Conservation (phyloP, 2,329 filamentous ascomycete species). For the Phaeomoniella chlamydospora region DNA sequence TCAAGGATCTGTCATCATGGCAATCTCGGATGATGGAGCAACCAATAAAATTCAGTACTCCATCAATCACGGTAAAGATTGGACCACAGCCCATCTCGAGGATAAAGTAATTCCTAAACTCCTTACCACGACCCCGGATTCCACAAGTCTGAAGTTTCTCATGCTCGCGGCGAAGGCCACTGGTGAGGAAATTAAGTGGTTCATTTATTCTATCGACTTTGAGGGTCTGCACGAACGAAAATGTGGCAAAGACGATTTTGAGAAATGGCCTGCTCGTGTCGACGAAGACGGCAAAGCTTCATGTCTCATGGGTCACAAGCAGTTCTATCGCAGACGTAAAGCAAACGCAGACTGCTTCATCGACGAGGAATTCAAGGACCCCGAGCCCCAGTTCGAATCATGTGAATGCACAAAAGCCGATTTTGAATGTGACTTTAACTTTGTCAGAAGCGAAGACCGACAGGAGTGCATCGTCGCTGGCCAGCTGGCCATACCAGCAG, state of each 20-base stretch:
- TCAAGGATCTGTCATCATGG: conserved; percentile 76
- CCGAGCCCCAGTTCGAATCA: conserved; percentile 50
- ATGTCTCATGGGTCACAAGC: conserved; percentile 92
- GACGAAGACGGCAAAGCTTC: conserved; percentile 67
- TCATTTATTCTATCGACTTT: conserved; percentile 71
- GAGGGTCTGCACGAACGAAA: conserved; percentile 63
- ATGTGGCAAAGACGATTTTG: conserved; percentile 65
- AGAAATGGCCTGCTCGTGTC: conserved; percentile 74
- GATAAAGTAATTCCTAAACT: conserved; percentile 55
- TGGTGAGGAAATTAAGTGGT: conserved; percentile 37
- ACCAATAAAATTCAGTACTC: conserved; percentile 63
- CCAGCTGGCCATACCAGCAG: conserved; percentile 51
- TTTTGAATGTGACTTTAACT: conserved; percentile 96
- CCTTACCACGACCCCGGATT: conserved; percentile 81
- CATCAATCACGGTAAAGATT: conserved; percentile 74
- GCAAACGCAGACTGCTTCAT: conserved; percentile 81
- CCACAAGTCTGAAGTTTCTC: conserved; percentile 82
- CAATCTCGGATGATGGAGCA: conserved; percentile 52
- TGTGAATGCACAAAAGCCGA: conserved; percentile 75
- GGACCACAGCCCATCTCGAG: conserved; percentile 58
- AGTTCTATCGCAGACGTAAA: conserved; percentile 74
- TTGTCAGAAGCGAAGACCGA: conserved; percentile 51
- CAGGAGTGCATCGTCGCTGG: conserved; percentile 54
- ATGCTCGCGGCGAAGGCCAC: conserved; percentile 49
- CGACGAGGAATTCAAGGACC: conserved; percentile 70